Evolutionary conservation across 768 basidiomycete genomes (phyloP).

Genomic region (Mycena amicta): DNA sequence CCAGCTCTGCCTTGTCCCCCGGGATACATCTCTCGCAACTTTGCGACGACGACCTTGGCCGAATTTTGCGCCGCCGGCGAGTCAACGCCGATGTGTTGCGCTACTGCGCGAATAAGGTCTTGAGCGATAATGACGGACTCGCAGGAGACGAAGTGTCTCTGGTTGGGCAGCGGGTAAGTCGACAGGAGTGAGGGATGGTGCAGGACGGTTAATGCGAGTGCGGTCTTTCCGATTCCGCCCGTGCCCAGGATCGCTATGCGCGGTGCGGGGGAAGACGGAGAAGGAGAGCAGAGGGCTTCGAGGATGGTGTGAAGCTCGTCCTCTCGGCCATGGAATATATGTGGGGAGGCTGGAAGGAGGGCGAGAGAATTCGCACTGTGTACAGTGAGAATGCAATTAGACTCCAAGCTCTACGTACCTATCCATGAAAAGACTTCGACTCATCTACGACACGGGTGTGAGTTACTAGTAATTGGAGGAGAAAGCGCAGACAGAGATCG

Average conservation of each 20-base stretch:
- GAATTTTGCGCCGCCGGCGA: not conserved
- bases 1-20: not conserved
- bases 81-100: not conserved
- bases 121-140: not conserved
- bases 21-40: not conserved
- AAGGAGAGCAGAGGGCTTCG: not conserved
- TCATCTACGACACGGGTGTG: no score
- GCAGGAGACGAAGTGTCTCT: not conserved
- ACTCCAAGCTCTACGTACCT: no score
- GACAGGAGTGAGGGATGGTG: not conserved
- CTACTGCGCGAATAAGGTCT: not conserved
- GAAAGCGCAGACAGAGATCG: not conserved
- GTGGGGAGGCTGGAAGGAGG: not conserved
- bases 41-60: not conserved
- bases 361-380: not conserved
- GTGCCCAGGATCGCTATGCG: not conserved
- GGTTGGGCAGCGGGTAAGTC: not conserved
- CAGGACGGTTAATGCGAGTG: not conserved
- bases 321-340: not conserved
- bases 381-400: no score
- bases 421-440: no score
- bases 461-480: no score
- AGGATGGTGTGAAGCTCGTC: not conserved
- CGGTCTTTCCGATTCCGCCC: not conserved
- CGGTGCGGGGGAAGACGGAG: not conserved